Base-by-base conservation (phyloP, 805 yeast species). In the Allodekkera sacchari region DNA sequence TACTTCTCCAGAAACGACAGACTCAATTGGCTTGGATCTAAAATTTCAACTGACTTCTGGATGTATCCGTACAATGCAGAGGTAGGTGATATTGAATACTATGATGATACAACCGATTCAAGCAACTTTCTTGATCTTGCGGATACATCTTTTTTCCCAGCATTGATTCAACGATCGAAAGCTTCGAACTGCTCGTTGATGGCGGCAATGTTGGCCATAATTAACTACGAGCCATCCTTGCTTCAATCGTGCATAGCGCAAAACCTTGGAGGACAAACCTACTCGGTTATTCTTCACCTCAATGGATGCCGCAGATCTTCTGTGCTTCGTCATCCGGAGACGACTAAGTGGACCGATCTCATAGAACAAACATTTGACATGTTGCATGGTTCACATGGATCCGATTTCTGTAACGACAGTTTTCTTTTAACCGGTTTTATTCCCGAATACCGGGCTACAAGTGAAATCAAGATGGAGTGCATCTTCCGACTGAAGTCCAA, bases 111-210 rank as follows among this genome's bases (percentile, higher is more conserved):
- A 3, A 65, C 66, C 0, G 30, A 22, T n/a, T 53, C 19, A 4
- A 37, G 59, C 39, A 64, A 64, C 38, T 61, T 28, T 31, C 45
- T 43, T n/a, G 71, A 66, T 19, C 48, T 40, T 13, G n/a, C 48
- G 3, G 74, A 73, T 0, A 52, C 44, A 29, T 61, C 55, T 30
- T 37, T 74, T 27, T 31, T 69, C 2, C 34, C 37, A 9, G 74
- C 68, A 34, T 37, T 67, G 1, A 32, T 69, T 9, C 60, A 66
- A 20, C 50, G 61, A n/a, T 23, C 24, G 7, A 18, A 14, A 5
- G 45, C 71, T n/a, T 60, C 74, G 7, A 77, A 83, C 51, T 84
- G 94, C 53, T 82, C 94, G 0, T 73, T 83, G 47, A 83, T 83
- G 3, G 74, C 87, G 2, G 33, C 33, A 8, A 13, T 30, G 7